Base-by-base conservation (phyloP, 2,329 filamentous ascomycete genomes). In the Zasmidium angulare region DNA sequence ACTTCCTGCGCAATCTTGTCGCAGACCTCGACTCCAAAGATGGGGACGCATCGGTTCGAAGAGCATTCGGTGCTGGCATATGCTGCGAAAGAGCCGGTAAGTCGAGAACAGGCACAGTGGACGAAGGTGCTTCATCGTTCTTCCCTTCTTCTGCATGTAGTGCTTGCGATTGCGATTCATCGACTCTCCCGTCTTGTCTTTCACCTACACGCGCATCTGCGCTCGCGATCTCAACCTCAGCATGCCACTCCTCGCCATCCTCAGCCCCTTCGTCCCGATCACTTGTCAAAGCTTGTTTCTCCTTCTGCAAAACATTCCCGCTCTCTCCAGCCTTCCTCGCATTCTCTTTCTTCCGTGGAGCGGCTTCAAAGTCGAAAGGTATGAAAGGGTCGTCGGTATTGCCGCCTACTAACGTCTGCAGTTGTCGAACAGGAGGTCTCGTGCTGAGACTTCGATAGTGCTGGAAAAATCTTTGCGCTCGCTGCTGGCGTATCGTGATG, bases 401-500 rank as follows among this genome's bases (percentile, higher is more conserved):
- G 36, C 55, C 26, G 26, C 11, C 11, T 4, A 29, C 26, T 6
- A 11, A 29, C 6, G 26, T 29, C 11, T 29, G 26, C 11, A 29
- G 19, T 17, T 59, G 60, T 52, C 48, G 60, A 55, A 56, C 40
- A 24, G 53, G 56, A 52, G 46, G 46, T 57, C 56, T 55, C 26
- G 53, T 65, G 55, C 59, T 53, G 31, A 61, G 51, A 26, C 46
- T 48, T 46, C 58, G 54, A 50, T 49, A 54, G 53, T 54, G 58
- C 51, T 54, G 52, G 49, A 59, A 62, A 26, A 60, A 58, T 52
- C 53, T 51, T 22, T 56, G 62, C 22, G 59, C 61, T 58, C 57
- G 61, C 47, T 61, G 61, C 36, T 55, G 52, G n/a, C 61, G 59
- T 14, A 69, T 24, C 6, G 60, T 60, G 36, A 69, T 23, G 7